Percentiles rank a stretch among this genome's conserved stretches.
phyloP scores from a whole-genome alignment of 1,139 yeast species.

The Candida pseudoviswanathii region DNA sequence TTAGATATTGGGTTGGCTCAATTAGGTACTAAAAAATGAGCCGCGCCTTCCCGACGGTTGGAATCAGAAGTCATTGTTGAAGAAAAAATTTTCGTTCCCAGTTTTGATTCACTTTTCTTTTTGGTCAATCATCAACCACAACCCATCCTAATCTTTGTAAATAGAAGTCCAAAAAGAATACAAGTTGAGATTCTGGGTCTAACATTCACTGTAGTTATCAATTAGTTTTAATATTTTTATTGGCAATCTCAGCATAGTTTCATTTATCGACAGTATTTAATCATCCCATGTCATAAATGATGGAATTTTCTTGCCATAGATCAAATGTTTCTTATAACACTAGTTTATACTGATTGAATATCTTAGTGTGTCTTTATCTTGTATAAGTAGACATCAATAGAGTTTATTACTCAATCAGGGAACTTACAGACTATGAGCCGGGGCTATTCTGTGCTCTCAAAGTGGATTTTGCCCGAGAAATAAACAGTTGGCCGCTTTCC shows the following conservation, averaged over 20 bases:
- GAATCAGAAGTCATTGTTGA: not conserved
- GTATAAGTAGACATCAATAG: constrained; percentile 14
- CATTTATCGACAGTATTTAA: constrained; percentile 26
- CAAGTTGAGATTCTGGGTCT: not conserved
- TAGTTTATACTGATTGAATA: constrained; percentile 17
- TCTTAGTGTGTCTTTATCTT: constrained; percentile 13
- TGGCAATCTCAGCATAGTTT: constrained; percentile 55
- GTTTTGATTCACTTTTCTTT: not conserved
- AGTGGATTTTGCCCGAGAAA: too few species aligned
- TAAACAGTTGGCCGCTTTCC: too few species aligned
- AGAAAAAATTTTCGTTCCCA: not conserved
- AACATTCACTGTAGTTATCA: too few species aligned
- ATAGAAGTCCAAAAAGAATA: not conserved
- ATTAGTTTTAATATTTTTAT: not conserved
- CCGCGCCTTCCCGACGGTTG: not conserved
- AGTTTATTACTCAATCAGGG: constrained; percentile 19
- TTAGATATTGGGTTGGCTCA: constrained; percentile 23
- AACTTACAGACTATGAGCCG: constrained; percentile 9
- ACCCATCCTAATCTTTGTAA: not conserved
- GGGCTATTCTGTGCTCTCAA: too few species aligned
- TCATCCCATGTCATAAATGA: constrained; percentile 38
- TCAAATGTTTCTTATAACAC: constrained; percentile 9
- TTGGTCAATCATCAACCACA: not conserved
- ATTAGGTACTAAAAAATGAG: constrained; percentile 13
- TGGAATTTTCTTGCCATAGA: constrained; percentile 51